Percentiles rank a stretch among this genome's conserved stretches.
phyloP scores from a whole-genome alignment of 257 asterid species.

The Oldenlandia corymbosa region DNA sequence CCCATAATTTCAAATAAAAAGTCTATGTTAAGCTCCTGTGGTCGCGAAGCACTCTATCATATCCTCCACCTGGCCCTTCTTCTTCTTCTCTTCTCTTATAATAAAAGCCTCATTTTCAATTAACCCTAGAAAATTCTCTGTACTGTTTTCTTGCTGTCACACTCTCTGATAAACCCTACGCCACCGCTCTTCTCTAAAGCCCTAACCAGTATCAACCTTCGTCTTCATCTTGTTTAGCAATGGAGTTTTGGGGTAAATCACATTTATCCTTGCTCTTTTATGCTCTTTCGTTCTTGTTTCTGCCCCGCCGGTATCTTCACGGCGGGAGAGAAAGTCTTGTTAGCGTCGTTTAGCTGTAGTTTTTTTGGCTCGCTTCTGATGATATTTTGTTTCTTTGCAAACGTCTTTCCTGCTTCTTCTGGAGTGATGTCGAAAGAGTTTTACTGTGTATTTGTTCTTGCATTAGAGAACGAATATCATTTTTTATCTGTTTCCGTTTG shows the following conservation, averaged over 20 bases:
- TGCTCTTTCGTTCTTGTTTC: background rate
- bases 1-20: too few relatives aligned
- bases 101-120: too few relatives aligned
- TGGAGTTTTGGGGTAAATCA: conserved; percentile 67
- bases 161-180: conserved; percentile 25
- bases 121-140: conserved; percentile 10
- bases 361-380: background rate
- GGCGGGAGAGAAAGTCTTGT: too few relatives aligned
- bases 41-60: background rate
- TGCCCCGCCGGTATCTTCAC: too few relatives aligned
- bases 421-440: too few relatives aligned
- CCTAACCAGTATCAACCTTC: conserved; percentile 10
- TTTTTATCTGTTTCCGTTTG: too few relatives aligned
- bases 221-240: conserved; percentile 12
- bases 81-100: too few relatives aligned
- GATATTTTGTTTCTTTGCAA: background rate
- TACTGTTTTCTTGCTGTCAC: background rate
- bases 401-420: too few relatives aligned
- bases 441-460: too few relatives aligned
- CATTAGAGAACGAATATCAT: too few relatives aligned
- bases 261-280: background rate
- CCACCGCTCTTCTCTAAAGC: conserved; percentile 12
- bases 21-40: conserved; percentile 1
- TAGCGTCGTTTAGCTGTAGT: too few relatives aligned
- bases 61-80: too few relatives aligned